Evolutionary conservation across 1,139 yeast species (phyloP).

Genomic region (Sporopachydermia cereana): DNA sequence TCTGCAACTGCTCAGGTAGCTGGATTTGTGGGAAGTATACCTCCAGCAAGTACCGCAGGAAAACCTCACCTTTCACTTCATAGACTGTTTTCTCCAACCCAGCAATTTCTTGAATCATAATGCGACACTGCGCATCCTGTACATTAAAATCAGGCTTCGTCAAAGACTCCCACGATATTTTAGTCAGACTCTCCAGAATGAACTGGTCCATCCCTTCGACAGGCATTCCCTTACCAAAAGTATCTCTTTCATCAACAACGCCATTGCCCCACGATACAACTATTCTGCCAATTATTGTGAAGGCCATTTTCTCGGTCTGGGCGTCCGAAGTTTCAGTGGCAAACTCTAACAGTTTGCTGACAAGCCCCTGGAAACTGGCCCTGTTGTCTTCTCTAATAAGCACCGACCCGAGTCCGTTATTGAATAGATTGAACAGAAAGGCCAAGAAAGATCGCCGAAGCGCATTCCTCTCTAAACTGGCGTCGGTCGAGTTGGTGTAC

Average conservation of each 20-base stretch:
- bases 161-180: constrained; percentile 68
- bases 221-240: constrained; percentile 41
- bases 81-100: constrained; percentile 54
- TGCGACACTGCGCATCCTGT: constrained; percentile 69
- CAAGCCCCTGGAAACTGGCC: constrained; percentile 46
- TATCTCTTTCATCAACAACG: constrained; percentile 35
- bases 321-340: constrained; percentile 43
- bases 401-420: constrained; percentile 71
- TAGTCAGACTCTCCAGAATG: constrained; percentile 56
- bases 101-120: constrained; percentile 66
- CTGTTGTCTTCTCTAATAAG: constrained; percentile 60
- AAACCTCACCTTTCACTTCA: constrained; percentile 21
- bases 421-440: constrained; percentile 54
- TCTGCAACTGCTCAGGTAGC: constrained; percentile 18
- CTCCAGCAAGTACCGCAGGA: constrained; percentile 17
- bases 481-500: constrained; percentile 31
- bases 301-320: constrained; percentile 53
- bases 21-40: constrained; percentile 21
- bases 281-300: constrained; percentile 58
- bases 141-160: constrained; percentile 58
- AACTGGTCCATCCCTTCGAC: constrained; percentile 65
- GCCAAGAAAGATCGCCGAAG: constrained; percentile 62
- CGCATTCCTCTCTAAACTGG: constrained; percentile 25
- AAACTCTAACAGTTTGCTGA: constrained; percentile 56
- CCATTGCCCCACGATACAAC: constrained; percentile 63